Evolutionary conservation across 148 eudicot genomes (phyloP), one percentile per base, ranked within the genome.

Genomic region (Agrostemma githago): DNA sequence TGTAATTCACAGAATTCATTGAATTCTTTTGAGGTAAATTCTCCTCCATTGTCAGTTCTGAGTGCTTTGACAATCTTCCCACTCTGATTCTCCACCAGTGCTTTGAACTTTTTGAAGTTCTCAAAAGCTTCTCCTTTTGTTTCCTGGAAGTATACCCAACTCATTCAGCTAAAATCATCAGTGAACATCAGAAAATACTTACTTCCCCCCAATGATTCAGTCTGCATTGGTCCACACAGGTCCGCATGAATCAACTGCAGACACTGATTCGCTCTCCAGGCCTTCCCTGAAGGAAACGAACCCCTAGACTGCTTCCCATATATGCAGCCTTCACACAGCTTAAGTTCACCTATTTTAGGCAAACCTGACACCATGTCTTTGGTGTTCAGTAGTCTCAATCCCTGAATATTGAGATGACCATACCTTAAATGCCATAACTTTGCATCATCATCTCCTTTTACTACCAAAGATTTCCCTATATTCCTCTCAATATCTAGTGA

Each of bases 291-390:
- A 7, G 60, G 76, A 78, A 78, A 72, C 2, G 72, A 64, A 17
- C 53, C 41, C 62, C 70, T 51, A 72, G n/a, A 54, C 71, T 71
- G 1, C 59, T 68, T 72, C 57, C 57, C 57, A 53, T 53, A 53
- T 7, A 53, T 53, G 14, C 57, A 53, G 1, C 57, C 57, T 10
- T 78, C 76, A 72, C 34, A 78, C 11, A 65, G 17, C 2, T 34
- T 65, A 38, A 72, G n/a, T 38, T 53, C 14, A 26, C n/a, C 64
- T 61, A 79, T 60, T 60, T 39, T 51, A 15, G 82, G 70, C 17
- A 79, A 63, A 0, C 82, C 78, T 34, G 37, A 4, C 21, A 74
- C 78, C 71, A 79, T 74, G 14, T 46, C 40, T 60, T 74, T 69
- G 0, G 54, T 34, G 42, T 37, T 43, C 9, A 72, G 40, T 15